Base-by-base conservation (phyloP, 2,329 filamentous ascomycete species). In the Diplocarpon rosae region DNA sequence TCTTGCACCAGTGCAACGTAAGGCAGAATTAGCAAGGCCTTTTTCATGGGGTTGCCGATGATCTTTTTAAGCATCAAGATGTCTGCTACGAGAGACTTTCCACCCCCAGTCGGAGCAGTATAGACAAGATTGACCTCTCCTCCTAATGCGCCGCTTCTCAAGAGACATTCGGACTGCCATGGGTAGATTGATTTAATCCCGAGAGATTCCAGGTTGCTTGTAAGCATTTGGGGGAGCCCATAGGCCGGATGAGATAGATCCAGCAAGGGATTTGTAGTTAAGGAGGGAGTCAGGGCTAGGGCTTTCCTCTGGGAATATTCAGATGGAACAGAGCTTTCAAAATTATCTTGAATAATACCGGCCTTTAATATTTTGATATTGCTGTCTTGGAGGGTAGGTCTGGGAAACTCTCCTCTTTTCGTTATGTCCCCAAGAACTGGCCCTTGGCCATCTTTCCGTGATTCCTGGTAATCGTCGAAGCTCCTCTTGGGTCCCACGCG, bases 1-100 rank as follows among this genome's bases (percentile, higher is more conserved):
- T 89, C 84, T 58, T 88, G 83, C 0, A 89, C 84, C 2, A 89
- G 71, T 14, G 84, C 83, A 52, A 88, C 82, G 62, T 86, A 89
- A 0, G 84, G 84, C 14, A 88, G 68, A 15, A 88, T 78, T 14
- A 88, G 65, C 11, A 89, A 71, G 2, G 80, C 82, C 52, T 87
- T 88, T 45, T 76, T 70, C 15, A 68, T 68, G 1, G 74, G 73
- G 37, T 78, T 70, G 35, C 75, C 70, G n/a, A 86, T 67, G 16
- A 88, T 68, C 47, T 74, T 73, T 58, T 82, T 86, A 42, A 88
- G 65, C 75, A 88, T 83, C 40, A 88, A 65, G 24, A 88, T 74
- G 59, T 76, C 72, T 45, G 83, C 83, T 37, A 87, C 81, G 11
- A 88, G 69, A 7, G 81, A 86, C 63, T 88, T 87, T 13, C 84